Conservation (phyloP, 208 protist genomes). For the Wallacemonas collosoma region DNA sequence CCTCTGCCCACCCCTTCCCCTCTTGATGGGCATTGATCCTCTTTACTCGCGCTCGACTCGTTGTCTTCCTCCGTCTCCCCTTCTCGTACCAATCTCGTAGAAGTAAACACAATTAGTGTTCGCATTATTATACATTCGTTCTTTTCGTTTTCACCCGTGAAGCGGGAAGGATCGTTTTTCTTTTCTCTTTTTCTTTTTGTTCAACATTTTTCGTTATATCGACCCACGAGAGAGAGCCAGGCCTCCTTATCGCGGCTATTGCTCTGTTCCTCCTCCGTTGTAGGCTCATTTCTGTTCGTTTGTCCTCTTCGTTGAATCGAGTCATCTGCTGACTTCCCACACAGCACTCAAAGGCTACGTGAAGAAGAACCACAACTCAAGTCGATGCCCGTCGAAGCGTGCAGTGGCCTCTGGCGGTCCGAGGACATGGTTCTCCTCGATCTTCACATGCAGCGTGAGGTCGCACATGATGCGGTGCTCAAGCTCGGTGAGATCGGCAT, state of each 20-base stretch:
- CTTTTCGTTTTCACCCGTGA: not conserved
- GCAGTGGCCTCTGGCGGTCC: conserved; percentile 94
- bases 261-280: too few relatives aligned
- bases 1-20: too few relatives aligned
- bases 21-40: too few relatives aligned
- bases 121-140: not conserved
- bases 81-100: too few relatives aligned
- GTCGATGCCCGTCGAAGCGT: conserved; percentile 74
- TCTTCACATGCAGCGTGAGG: conserved; percentile 97
- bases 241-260: too few relatives aligned
- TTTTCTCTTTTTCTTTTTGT: conserved; percentile 6
- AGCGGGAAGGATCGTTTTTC: not conserved
- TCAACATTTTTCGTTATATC: conserved; percentile 16
- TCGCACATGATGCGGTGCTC: conserved; percentile 95
- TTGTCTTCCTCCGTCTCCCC: too few relatives aligned
- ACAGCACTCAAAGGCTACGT: too few relatives aligned
- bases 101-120: too few relatives aligned
- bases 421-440: conserved; percentile 97
- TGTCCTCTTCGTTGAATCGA: too few relatives aligned
- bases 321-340: too few relatives aligned
- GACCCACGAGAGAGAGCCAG: not conserved
- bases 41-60: too few relatives aligned
- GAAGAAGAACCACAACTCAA: not conserved
- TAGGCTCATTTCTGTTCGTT: too few relatives aligned
- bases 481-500: conserved; percentile 95